Base-by-base conservation (phyloP, 345 rosid genomes). In the Linum lewisii region DNA sequence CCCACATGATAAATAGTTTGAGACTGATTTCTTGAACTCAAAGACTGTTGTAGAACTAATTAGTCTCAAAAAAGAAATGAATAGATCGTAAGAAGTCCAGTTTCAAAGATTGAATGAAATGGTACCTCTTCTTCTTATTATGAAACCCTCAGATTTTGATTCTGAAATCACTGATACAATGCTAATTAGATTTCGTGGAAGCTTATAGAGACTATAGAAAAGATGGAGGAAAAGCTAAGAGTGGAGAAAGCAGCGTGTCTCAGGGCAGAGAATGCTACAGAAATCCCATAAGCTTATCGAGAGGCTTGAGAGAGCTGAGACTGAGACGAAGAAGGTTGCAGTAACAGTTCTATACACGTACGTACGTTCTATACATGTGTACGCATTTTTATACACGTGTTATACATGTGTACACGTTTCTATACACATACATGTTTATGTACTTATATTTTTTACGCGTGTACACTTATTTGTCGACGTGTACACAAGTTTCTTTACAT, bases 171-270 rank as follows among this genome's bases (percentile, higher is more conserved):
- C n/a, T n/a, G n/a, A n/a, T n/a, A n/a, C n/a, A n/a, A n/a, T n/a
- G n/a, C n/a, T n/a, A n/a, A 7, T n/a, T 24, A 91, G 98, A 85
- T 88, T 51, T 95, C 86, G 79, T 67, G 69, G 22, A 92, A 85
- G 79, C 89, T 92, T 63, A 78, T 64, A 58, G 96, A 86, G 72
- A 76, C 87, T 7, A 78, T 87, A 0, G 61, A 24, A 7, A 79
- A 78, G 74, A 79, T 92, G n/a, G 95, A 92, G 68, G 84, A 66
- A 62, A 82, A 83, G 66, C 49, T 92, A 54, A 82, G 83, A 1
- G 90, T 78, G 67, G 98, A 92, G 71, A 87, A 86, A 68, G 91
- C 88, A 4, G 94, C 91, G 6, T 72, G 95, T 64, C 69, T 80
- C 51, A 80, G 63, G 65, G 85, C 95, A 9, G 90, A 92, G 59